Evolutionary conservation across 768 basidiomycete species (phyloP), one percentile per base, ranked within the genome.

Genomic region (Auricularia sp.): DNA sequence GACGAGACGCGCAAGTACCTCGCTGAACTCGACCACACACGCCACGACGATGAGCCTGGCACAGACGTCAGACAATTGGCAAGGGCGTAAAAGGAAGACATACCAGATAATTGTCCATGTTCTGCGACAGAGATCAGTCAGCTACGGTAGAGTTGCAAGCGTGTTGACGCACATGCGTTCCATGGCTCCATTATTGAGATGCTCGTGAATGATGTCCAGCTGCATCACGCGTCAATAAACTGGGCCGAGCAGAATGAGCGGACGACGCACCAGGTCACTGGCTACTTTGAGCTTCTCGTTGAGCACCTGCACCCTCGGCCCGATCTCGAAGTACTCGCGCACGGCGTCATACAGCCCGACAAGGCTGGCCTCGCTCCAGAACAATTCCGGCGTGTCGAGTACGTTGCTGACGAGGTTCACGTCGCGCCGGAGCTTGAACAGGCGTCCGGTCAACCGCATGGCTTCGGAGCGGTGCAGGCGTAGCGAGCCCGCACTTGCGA

Each of bases 291-390:
- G 76, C 68, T 92, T 89, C 73, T 96, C 94, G 72, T 95, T 96
- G 68, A 98, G 75, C 11, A 87, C 89, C 72, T 88, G 84, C 36
- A 95, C 93, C 42, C 95, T 76, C 3, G 81, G 84, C 42, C 84
- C 85, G 63, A 97, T 93, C 75, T 98, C 95, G 83, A 97, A 92
- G 71, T 98, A 98, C 69, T 94, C 94, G 65, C 93, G 80, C 59
- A 95, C 93, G 0, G 94, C 93, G 69, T 94, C 92, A 71, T 98
- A 98, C 42, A 98, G 75, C 35, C 86, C 89, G 70, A 90, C 89
- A 69, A 96, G 76, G 68, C 89, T 94, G 11, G 93, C 94, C 72
- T 96, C 94, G 62, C 86, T 88, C 95, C 94, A 97, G 75, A 98
- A 98, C 58, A 98, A 76, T 71, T 94, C 93, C 0, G 94, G 94